Evolutionary conservation across 768 basidiomycete genomes (phyloP).

Genomic region (Kwoniella heveanensis): DNA sequence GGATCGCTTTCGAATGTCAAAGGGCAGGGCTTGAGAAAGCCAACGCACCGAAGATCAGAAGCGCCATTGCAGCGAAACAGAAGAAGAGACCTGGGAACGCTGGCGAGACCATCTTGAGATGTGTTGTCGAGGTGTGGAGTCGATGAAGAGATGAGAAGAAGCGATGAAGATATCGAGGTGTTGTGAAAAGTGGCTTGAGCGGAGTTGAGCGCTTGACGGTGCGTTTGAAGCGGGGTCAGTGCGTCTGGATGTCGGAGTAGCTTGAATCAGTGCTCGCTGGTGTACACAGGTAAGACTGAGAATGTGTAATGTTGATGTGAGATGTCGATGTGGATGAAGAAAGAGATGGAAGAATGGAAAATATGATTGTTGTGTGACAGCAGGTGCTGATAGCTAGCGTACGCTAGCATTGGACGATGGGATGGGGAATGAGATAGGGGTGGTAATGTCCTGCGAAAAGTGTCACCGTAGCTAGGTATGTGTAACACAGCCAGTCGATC

Average conservation of each 20-base stretch:
- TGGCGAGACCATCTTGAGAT: conserved; percentile 58
- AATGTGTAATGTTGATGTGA: not conserved
- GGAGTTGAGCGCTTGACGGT: not conserved
- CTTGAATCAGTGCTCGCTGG: too few relatives aligned
- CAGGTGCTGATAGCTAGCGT: too few relatives aligned
- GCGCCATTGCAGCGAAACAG: conserved; percentile 70
- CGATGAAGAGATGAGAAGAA: conserved; percentile 11
- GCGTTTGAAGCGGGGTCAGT: conserved; percentile 2
- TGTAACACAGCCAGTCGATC: conserved; percentile 5
- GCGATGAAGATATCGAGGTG: not conserved
- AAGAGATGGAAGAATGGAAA: conserved; percentile 1
- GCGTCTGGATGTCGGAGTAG: too few relatives aligned
- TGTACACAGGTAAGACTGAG: not conserved
- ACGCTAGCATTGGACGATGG: not conserved
- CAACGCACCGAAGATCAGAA: conserved; percentile 59
- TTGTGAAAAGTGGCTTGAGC: conserved; percentile 12
- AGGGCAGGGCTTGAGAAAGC: not conserved
- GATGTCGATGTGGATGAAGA: not conserved
- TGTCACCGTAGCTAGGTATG: conserved; percentile 2
- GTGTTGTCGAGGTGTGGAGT: not conserved
- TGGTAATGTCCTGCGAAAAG: not conserved
- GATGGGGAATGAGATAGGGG: not conserved
- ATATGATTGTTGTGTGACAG: not conserved
- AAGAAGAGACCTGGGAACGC: conserved; percentile 72
- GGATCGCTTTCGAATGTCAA: too few relatives aligned